Base-by-base conservation (phyloP, 345 rosid genomes). In the Geranium rotundifolium region DNA sequence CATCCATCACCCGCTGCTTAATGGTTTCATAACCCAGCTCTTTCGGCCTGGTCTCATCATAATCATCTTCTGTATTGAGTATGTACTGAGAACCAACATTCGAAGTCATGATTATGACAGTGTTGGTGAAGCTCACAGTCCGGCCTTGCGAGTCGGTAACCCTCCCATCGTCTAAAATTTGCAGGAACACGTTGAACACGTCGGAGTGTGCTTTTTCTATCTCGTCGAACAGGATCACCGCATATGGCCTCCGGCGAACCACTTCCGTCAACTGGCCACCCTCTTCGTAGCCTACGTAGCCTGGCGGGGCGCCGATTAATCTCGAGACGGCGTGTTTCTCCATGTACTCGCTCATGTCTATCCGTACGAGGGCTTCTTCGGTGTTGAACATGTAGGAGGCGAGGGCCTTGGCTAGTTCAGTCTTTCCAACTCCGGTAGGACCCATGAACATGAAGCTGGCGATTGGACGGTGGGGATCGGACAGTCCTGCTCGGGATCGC, bases 401-500 rank as follows among this genome's bases (percentile, higher is more conserved):
- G 20, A 95, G 83, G 61, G 96, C 86, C 80, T 90, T 90, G 10
- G 99, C 99, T 60, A 95, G 68, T 71, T 95, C 97, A 7, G 99
- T 95, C 77, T 95, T 95, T 17, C 99, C 97, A 55, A 95, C 97
- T 72, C 99, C 97, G 16, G 99, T 90, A 29, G 99, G 97, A 34
- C 99, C 99, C 99, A 95, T 95, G 71, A 95, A 88, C 99, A 95
- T 95, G 77, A 95, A 95, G 67, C 96, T 86, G 62, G 99, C 97
- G 27, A 95, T 95, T 41, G 99, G 99, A 66, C 95, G 95, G 20
- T 81, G 86, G 60, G 99, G 99, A 76, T 95, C 99, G 0, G 99
- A 85, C 20, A 95, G 89, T 54, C 97, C 97, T 18, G 96, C 96
- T 75, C 99, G 89, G 65, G 99, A 95, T 31, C 99, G 79, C 61